Evolutionary conservation across 2,329 filamentous ascomycete genomes (phyloP).

Genomic region (Dothiorella sarmentorum): DNA sequence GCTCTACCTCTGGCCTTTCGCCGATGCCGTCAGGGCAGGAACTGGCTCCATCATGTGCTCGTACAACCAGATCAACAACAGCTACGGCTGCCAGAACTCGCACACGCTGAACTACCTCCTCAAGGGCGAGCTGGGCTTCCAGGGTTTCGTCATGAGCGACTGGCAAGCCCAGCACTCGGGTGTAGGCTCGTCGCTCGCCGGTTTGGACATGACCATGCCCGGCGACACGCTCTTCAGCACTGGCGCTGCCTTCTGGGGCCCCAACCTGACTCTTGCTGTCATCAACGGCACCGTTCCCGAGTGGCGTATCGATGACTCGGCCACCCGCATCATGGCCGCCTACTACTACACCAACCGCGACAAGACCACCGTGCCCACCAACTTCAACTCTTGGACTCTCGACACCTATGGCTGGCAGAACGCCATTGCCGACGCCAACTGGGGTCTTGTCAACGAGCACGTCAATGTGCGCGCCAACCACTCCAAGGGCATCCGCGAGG

Average conservation of each 20-base stretch:
- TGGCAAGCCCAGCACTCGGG: constrained; percentile 74
- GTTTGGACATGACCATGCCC: constrained; percentile 85
- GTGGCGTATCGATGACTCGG: constrained; percentile 90
- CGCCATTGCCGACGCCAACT: constrained; percentile 57
- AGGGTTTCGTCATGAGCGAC: constrained; percentile 70
- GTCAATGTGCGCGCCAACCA: constrained; percentile 82
- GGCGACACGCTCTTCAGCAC: constrained; percentile 76
- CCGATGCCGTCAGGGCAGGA: constrained; percentile 49
- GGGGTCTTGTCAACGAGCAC: constrained; percentile 69
- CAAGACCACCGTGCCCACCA: constrained; percentile 55
- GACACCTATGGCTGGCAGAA: constrained; percentile 72
- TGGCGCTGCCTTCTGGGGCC: constrained; percentile 73
- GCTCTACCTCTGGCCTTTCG: constrained; percentile 59
- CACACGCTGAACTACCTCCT: constrained; percentile 71
- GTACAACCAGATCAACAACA: constrained; percentile 78
- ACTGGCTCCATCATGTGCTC: constrained; percentile 56
- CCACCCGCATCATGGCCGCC: constrained; percentile 70
- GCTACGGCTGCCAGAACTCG: constrained; percentile 75
- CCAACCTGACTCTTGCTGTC: constrained; percentile 82
- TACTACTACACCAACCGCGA: constrained; percentile 63
- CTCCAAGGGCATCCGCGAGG: constrained; percentile 66
- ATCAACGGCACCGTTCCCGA: constrained; percentile 85
- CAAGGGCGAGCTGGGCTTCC: constrained; percentile 77
- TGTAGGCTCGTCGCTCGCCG: constrained; percentile 63
- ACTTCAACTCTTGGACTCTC: constrained; percentile 84